Evolutionary conservation across 2,329 filamentous ascomycete species (phyloP).

Genomic region (Lasiodiplodia gonubiensis): DNA sequence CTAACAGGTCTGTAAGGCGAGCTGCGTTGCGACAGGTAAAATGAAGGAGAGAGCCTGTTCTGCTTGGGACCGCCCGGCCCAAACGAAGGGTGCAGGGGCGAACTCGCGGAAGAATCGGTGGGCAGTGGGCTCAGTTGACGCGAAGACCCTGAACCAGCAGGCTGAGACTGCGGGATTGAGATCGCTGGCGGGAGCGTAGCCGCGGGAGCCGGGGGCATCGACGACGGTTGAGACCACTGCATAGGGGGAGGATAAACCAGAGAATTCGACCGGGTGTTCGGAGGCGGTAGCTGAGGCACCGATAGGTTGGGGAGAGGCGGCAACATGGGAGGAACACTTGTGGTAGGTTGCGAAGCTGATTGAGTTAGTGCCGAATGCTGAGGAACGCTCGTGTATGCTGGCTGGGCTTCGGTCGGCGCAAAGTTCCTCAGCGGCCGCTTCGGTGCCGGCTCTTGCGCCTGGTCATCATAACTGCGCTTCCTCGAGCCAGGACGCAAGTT

Average conservation of each 20-base stretch:
- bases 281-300: slow-evolving; percentile 56
- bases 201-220: slow-evolving; percentile 41
- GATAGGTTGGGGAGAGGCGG: slow-evolving; percentile 76
- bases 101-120: slow-evolving; percentile 61
- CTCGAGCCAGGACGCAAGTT: slow-evolving; percentile 47
- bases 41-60: slow-evolving; percentile 80
- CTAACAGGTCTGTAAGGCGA: slow-evolving; percentile 94
- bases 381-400: slow-evolving; percentile 32
- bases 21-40: slow-evolving; percentile 84
- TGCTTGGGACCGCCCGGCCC: slow-evolving; percentile 65
- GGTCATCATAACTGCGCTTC: slow-evolving; percentile 66
- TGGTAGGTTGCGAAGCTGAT: slow-evolving; percentile 39
- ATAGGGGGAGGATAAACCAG: slow-evolving; percentile 71
- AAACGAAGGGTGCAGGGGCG: slow-evolving; percentile 73
- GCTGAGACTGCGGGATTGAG: slow-evolving; percentile 36
- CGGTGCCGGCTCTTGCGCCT: slow-evolving; percentile 60
- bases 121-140: slow-evolving; percentile 58
- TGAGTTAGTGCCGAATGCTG: slow-evolving; percentile 20
- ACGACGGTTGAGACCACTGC: slow-evolving; percentile 56
- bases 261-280: slow-evolving; percentile 70
- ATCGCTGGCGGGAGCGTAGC: slow-evolving; percentile 36
- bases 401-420: slow-evolving; percentile 18
- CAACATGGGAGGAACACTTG: slow-evolving; percentile 44
- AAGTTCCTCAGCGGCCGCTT: slow-evolving; percentile 52
- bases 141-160: slow-evolving; percentile 39